phyloP scores from a whole-genome alignment of 305 asterid genomes.

The Rubia occidens region DNA sequence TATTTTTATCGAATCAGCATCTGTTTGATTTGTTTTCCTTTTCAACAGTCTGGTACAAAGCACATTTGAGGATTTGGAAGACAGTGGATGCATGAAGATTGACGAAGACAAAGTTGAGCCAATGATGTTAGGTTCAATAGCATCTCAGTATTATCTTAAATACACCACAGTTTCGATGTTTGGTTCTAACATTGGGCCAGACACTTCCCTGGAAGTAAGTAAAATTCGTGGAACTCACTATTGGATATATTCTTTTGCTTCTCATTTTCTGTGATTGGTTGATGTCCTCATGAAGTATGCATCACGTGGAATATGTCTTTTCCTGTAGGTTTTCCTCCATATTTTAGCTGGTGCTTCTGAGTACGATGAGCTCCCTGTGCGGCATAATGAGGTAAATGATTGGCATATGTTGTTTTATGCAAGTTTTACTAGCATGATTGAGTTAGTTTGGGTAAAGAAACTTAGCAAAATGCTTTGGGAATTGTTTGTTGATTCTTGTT shows the following conservation, averaged over 20 bases:
- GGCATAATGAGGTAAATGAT: constrained; percentile 85
- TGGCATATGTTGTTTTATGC: background rate
- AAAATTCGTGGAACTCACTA: constrained; percentile 10
- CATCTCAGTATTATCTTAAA: constrained; percentile 88
- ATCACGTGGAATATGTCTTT: constrained; percentile 13
- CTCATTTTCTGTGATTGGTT: background rate
- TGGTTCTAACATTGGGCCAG: constrained; percentile 85
- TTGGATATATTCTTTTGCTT: background rate
- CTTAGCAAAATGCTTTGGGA: background rate
- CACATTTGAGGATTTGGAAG: constrained; percentile 98
- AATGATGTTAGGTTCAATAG: constrained; percentile 87
- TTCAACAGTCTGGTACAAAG: constrained; percentile 58
- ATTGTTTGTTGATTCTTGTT: background rate
- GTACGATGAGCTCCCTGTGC: constrained; percentile 97
- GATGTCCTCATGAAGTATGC: constrained; percentile 5
- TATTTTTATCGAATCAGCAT: constrained; percentile 9
- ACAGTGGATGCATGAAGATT: constrained; percentile 85
- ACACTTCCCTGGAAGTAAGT: constrained; percentile 88
- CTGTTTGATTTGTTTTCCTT: constrained; percentile 12
- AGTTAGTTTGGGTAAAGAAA: background rate
- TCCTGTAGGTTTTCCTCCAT: constrained; percentile 70
- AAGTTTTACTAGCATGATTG: background rate
- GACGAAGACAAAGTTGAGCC: constrained; percentile 82
- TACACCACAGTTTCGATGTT: constrained; percentile 94
- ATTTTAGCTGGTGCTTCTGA: constrained; percentile 88